A percentile compares a stretch with the other conserved stretches of the same genome.
Evolutionary conservation across 805 yeast species (phyloP).

Genomic region (Suhomyces canberraensis): DNA sequence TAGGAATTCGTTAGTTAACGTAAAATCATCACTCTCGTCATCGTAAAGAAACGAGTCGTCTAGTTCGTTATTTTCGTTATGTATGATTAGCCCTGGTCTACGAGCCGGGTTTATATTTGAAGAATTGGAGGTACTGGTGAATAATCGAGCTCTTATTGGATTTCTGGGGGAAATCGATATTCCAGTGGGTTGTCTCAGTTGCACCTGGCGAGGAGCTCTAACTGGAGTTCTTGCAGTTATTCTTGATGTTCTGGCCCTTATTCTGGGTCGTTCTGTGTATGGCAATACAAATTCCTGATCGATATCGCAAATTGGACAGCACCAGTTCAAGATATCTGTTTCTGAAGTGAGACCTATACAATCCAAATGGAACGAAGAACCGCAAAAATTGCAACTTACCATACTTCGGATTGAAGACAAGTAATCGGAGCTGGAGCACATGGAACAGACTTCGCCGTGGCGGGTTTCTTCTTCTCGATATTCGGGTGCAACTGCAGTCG

Average conservation of each 20-base stretch:
- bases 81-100: slow-evolving; percentile 21
- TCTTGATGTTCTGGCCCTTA: slow-evolving; percentile 1
- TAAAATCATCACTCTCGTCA: slow-evolving; percentile 5
- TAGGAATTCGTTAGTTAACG: neutral
- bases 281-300: slow-evolving; percentile 27
- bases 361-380: slow-evolving; percentile 35
- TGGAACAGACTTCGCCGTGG: slow-evolving; percentile 25
- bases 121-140: no score
- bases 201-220: neutral
- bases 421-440: slow-evolving; percentile 37
- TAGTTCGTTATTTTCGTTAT: slow-evolving; percentile 28
- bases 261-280: slow-evolving; percentile 3
- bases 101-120: no score
- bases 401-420: slow-evolving; percentile 16
- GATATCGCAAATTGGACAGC: slow-evolving; percentile 51
- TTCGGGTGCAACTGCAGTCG: slow-evolving; percentile 6
- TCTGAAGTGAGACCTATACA: slow-evolving; percentile 34
- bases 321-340: slow-evolving; percentile 28
- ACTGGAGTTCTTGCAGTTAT: neutral
- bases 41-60: slow-evolving; percentile 29
- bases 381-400: slow-evolving; percentile 32
- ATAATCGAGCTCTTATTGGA: no score
- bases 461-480: slow-evolving; percentile 1
- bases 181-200: slow-evolving; percentile 12
- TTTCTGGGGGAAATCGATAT: neutral